Conservation (phyloP, 805 yeast genomes). For the Zygosaccharomyces kombuchaensis region DNA sequence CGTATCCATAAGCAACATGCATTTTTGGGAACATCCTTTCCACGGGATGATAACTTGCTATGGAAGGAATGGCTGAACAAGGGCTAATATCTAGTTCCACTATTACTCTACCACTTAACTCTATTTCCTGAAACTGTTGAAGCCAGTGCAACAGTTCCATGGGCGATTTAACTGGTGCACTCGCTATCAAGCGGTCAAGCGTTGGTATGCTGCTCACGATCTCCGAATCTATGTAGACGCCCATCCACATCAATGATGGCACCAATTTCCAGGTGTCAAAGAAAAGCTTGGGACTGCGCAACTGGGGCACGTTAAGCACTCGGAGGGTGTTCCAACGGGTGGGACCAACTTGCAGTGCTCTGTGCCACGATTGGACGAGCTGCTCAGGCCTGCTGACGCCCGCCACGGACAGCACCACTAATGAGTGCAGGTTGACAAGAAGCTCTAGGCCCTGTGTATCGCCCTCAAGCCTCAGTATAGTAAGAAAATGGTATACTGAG, state of each 20-base stretch:
- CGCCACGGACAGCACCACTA: conserved; percentile 9
- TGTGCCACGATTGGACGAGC: conserved; percentile 10
- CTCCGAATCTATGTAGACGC: conserved; percentile 2
- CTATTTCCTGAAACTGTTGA: background rate
- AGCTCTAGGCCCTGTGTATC: conserved; percentile 1
- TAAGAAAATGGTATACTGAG: conserved; percentile 3
- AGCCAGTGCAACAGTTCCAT: conserved; percentile 1
- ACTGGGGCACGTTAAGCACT: conserved; percentile 10
- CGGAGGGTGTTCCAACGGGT: conserved; percentile 12
- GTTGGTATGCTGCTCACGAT: conserved; percentile 7
- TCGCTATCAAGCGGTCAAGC: conserved; percentile 1
- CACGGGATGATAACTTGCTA: conserved; percentile 1
- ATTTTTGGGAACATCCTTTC: background rate
- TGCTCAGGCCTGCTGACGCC: conserved; percentile 3
- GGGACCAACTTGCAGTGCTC: conserved; percentile 4
- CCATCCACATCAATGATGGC: conserved; percentile 10
- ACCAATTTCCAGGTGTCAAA: conserved; percentile 10
- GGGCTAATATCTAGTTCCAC: conserved; percentile 1
- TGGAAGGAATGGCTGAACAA: background rate
- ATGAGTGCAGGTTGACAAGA: conserved; percentile 8
- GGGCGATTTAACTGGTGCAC: background rate
- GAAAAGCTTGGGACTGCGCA: conserved; percentile 13
- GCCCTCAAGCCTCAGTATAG: conserved; percentile 5
- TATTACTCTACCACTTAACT: background rate
- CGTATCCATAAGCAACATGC: background rate